Evolutionary conservation across 768 basidiomycete species (phyloP).

Genomic region (Roridomyces roridus): DNA sequence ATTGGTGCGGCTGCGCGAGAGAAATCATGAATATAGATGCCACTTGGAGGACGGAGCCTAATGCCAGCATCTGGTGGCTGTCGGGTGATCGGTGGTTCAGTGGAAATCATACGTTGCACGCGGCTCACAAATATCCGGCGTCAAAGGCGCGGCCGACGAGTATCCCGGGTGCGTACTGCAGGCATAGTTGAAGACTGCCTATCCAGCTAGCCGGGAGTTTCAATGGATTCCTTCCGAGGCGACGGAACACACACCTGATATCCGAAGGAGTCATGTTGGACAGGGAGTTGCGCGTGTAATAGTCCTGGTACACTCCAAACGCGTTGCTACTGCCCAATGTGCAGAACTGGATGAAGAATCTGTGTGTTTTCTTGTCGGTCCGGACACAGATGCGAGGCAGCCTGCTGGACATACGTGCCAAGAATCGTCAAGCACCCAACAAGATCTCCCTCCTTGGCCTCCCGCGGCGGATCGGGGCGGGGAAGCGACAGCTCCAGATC

Average conservation of each 20-base stretch:
- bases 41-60: slow-evolving; percentile 17
- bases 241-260: slow-evolving; percentile 14
- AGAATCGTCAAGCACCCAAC: slow-evolving; percentile 15
- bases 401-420: slow-evolving; percentile 11
- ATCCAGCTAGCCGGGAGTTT: slow-evolving; percentile 10
- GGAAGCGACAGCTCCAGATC: slow-evolving; percentile 4
- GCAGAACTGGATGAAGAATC: slow-evolving; percentile 21
- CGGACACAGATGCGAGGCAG: neutral
- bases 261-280: slow-evolving; percentile 16
- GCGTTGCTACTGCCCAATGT: slow-evolving; percentile 18
- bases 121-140: slow-evolving; percentile 18
- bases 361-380: neutral
- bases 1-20: slow-evolving; percentile 10
- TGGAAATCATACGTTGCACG: neutral
- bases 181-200: slow-evolving; percentile 16
- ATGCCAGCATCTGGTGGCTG: slow-evolving; percentile 19
- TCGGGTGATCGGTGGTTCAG: neutral
- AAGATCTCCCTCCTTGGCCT: neutral
- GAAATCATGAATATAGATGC: slow-evolving; percentile 19
- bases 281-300: slow-evolving; percentile 16
- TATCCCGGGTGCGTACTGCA: slow-evolving; percentile 20
- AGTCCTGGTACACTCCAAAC: slow-evolving; percentile 18
- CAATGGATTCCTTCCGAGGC: too few relatives aligned
- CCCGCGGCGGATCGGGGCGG: neutral
- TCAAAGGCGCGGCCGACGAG: slow-evolving; percentile 17